phyloP scores from a whole-genome alignment of 1,139 yeast genomes.

The Sugiyamaella neomexicana region DNA sequence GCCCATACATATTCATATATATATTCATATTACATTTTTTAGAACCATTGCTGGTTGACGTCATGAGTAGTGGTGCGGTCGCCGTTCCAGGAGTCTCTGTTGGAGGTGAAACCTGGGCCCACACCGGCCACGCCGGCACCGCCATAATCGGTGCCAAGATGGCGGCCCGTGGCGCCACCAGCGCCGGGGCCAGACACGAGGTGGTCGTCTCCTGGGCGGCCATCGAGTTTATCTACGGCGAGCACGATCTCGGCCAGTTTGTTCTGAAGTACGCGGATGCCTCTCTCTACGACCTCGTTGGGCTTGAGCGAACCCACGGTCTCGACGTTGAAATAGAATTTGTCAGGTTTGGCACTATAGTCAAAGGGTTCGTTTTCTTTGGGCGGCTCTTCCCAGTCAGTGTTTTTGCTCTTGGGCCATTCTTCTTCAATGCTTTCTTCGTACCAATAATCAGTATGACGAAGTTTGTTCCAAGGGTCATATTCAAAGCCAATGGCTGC shows the following conservation, averaged over 20 bases:
- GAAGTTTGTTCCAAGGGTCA: slow-evolving; percentile 98
- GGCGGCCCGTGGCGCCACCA: slow-evolving; percentile 12
- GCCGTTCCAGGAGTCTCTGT: slow-evolving; percentile 2
- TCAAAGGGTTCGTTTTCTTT: slow-evolving; percentile 86
- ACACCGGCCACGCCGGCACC: not conserved
- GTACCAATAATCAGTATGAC: slow-evolving; percentile 95
- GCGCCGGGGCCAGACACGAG: slow-evolving; percentile 9
- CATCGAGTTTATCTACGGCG: slow-evolving; percentile 57
- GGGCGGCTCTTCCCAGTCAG: slow-evolving; percentile 97
- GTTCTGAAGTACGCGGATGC: slow-evolving; percentile 80
- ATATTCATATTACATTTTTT: slow-evolving; percentile 2
- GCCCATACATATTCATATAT: no score
- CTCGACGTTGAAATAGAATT: slow-evolving; percentile 85
- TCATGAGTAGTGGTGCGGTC: not conserved
- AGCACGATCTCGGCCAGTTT: slow-evolving; percentile 88
- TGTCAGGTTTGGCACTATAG: slow-evolving; percentile 75
- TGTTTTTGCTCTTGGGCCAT: slow-evolving; percentile 89
- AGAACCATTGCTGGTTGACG: slow-evolving; percentile 16
- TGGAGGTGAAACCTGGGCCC: not conserved
- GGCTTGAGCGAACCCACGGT: slow-evolving; percentile 89
- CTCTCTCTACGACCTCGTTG: slow-evolving; percentile 81
- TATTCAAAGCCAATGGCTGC: slow-evolving; percentile 97
- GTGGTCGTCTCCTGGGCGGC: slow-evolving; percentile 3
- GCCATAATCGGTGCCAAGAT: slow-evolving; percentile 13
- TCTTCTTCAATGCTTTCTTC: slow-evolving; percentile 85